phyloP scores from a whole-genome alignment of 2,329 filamentous ascomycete species.

The Claviceps sp. region DNA sequence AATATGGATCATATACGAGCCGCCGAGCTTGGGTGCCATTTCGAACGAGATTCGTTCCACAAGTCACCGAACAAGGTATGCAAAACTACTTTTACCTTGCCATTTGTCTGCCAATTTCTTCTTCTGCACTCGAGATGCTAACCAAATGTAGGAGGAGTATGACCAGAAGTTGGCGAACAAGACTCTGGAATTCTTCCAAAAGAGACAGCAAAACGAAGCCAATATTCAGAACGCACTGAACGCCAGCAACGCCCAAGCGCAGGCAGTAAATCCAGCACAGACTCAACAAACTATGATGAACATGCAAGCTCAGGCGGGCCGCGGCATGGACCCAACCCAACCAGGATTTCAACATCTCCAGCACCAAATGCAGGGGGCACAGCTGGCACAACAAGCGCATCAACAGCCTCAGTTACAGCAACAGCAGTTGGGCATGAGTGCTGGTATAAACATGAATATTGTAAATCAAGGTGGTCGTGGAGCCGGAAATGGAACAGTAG shows the following conservation, averaged over 20 bases:
- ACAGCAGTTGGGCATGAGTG: constrained; percentile 22
- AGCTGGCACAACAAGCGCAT: constrained; percentile 28
- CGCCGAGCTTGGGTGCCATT: constrained; percentile 27
- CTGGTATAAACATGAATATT: constrained; percentile 30
- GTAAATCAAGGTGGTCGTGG: constrained; percentile 23
- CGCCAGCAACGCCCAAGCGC: constrained; percentile 20
- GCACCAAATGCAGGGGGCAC: constrained; percentile 43
- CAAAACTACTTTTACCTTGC: not conserved
- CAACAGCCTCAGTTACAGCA: constrained; percentile 16
- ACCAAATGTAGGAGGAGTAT: constrained; percentile 29
- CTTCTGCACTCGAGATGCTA: constrained; percentile 3
- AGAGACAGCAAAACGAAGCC: constrained; percentile 36
- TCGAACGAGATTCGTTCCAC: constrained; percentile 34
- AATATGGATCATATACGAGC: constrained; percentile 27
- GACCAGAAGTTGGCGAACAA: constrained; percentile 33
- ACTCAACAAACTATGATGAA: constrained; percentile 36
- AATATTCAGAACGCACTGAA: constrained; percentile 33
- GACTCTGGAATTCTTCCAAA: constrained; percentile 34
- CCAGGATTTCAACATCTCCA: constrained; percentile 45
- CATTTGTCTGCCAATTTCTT: not conserved
- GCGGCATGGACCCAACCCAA: constrained; percentile 35
- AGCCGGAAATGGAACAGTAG: constrained; percentile 2
- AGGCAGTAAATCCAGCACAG: constrained; percentile 19
- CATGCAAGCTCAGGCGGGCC: constrained; percentile 38
- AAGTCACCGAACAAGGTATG: constrained; percentile 34